These are phyloP conservation scores for Halteria grandinella DNA, from an alignment of 73 alveolate genomes.

Conservation along the genomic window DNA sequence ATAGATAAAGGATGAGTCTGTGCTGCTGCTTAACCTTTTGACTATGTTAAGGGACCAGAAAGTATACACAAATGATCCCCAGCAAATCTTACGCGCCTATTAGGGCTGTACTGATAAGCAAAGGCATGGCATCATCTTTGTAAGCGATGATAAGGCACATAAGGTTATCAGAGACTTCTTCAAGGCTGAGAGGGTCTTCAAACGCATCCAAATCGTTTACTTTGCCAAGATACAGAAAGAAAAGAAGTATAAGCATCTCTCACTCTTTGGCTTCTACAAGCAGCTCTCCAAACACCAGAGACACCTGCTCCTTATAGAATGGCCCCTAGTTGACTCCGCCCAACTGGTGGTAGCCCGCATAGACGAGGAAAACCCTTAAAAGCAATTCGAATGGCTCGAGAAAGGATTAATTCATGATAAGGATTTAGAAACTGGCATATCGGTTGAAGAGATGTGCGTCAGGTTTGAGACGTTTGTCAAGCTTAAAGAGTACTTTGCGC, in stretches of 20 bases:
- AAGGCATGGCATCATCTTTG: not conserved
- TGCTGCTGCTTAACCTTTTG: slow-evolving; percentile 21
- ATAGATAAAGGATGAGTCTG: too few relatives aligned
- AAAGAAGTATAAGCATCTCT: not conserved
- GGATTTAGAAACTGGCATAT: too few relatives aligned
- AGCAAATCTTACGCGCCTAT: slow-evolving; percentile 10
- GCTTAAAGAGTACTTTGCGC: not conserved
- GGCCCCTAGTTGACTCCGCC: too few relatives aligned
- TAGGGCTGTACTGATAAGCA: not conserved
- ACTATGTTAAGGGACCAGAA: not conserved
- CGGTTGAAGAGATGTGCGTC: too few relatives aligned
- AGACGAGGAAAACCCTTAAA: too few relatives aligned
- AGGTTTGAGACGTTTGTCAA: too few relatives aligned
- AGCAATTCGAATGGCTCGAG: not conserved
- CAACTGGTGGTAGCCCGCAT: too few relatives aligned
- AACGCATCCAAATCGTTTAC: not conserved
- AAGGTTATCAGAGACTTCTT: slow-evolving; percentile 21
- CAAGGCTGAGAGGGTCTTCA: not conserved
- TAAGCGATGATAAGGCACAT: slow-evolving; percentile 9
- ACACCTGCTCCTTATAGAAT: not conserved
- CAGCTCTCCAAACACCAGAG: slow-evolving; percentile 22
- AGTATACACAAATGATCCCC: slow-evolving; percentile 57
- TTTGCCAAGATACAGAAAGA: not conserved
- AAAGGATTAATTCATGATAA: too few relatives aligned
- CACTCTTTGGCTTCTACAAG: slow-evolving; percentile 13